phyloP scores from a whole-genome alignment of 2,329 filamentous ascomycete species.

The Dendryphion nanum region DNA sequence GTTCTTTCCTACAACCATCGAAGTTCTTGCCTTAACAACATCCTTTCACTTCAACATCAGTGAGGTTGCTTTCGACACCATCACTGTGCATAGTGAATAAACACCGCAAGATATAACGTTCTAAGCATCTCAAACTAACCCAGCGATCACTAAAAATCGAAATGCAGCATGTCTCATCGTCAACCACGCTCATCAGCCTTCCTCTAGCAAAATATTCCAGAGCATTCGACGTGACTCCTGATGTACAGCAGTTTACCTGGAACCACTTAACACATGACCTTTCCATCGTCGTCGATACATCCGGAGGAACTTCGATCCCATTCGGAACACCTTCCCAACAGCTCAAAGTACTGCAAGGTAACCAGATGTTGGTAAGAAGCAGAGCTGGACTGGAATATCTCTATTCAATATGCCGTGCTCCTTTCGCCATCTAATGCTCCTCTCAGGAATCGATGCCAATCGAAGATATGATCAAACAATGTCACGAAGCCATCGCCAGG shows the following conservation, averaged over 20 bases:
- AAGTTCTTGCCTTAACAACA: too few relatives aligned
- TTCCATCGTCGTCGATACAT: conserved; percentile 31
- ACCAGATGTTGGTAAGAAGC: conserved; percentile 42
- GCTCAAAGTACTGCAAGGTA: conserved; percentile 43
- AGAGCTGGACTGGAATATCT: conserved; percentile 5
- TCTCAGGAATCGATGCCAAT: conserved; percentile 22
- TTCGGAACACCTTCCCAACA: conserved; percentile 22
- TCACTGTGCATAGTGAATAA: too few relatives aligned
- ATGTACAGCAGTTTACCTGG: conserved; percentile 34
- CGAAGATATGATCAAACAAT: conserved; percentile 19
- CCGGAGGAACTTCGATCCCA: conserved; percentile 13
- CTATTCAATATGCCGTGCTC: conserved; percentile 6
- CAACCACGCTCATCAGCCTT: conserved; percentile 20
- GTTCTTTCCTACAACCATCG: too few relatives aligned
- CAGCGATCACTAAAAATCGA: too few relatives aligned
- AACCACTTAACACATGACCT: conserved; percentile 32
- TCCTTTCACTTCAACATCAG: too few relatives aligned
- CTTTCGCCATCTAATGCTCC: conserved; percentile 1
- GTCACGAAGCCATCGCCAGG: conserved; percentile 14
- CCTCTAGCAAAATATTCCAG: conserved; percentile 32
- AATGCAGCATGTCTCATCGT: conserved; percentile 2
- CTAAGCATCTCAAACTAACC: too few relatives aligned
- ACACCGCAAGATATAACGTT: too few relatives aligned
- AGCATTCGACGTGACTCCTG: conserved; percentile 29
- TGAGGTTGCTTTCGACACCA: too few relatives aligned